Conservation (phyloP, 345 rosid species). For the Pugionium dolabratum region DNA sequence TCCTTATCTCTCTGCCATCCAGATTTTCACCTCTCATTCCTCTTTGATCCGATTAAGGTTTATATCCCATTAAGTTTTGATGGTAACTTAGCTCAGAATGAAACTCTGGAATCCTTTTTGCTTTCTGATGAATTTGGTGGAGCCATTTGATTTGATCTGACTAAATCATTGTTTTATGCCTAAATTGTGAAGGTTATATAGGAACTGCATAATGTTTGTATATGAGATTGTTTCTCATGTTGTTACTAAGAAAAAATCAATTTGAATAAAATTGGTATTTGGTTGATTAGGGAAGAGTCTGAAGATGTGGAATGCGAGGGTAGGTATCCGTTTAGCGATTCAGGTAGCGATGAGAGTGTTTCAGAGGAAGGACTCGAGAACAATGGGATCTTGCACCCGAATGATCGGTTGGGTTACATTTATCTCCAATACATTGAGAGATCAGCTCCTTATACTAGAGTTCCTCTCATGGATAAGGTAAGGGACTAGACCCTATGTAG, state of each 20-base stretch:
- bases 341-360: slow-evolving; percentile 81
- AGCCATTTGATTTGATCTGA: neutral
- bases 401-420: slow-evolving; percentile 72
- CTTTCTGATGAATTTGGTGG: neutral
- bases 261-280: slow-evolving; percentile 4
- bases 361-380: slow-evolving; percentile 87
- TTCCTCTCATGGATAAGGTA: slow-evolving; percentile 99
- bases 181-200: too few relatives aligned
- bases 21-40: slow-evolving; percentile 81
- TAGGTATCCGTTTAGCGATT: slow-evolving; percentile 79
- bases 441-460: slow-evolving; percentile 88
- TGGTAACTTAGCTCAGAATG: neutral
- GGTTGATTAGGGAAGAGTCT: slow-evolving; percentile 65
- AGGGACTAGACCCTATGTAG: neutral
- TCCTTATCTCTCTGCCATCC: slow-evolving; percentile 94
- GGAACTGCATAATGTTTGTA: too few relatives aligned
- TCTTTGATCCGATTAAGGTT: slow-evolving; percentile 70
- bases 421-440: slow-evolving; percentile 84
- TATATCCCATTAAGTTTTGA: neutral
- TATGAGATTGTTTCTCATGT: neutral
- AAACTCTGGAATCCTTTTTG: neutral
- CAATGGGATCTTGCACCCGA: slow-evolving; percentile 56
- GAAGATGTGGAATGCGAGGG: slow-evolving; percentile 72
- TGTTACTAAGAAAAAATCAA: neutral
- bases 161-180: too few relatives aligned